A percentile compares a stretch with the other conserved stretches of the same genome.
Evolutionary conservation across 2,329 filamentous ascomycete genomes (phyloP).

Genomic region (Neofusicoccum ribis): DNA sequence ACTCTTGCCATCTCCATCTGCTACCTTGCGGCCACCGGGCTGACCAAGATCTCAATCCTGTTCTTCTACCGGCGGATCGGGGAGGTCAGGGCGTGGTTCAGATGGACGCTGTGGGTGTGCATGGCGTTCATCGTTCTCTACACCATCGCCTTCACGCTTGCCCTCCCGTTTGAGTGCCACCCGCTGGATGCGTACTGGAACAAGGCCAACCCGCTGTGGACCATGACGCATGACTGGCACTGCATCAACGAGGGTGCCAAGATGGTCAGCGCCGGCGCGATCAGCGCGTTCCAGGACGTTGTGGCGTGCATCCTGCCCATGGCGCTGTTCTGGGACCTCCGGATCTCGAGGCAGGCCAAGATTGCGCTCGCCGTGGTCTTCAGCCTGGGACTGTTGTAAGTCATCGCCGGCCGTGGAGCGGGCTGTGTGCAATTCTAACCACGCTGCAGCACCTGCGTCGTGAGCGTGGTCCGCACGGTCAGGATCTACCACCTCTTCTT

Average conservation of each 20-base stretch:
- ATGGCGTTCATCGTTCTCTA: slow-evolving; percentile 43
- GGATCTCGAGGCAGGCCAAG: slow-evolving; percentile 46
- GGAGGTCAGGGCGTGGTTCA: slow-evolving; percentile 37
- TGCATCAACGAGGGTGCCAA: slow-evolving; percentile 42
- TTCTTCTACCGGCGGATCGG: slow-evolving; percentile 46
- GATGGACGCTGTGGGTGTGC: slow-evolving; percentile 37
- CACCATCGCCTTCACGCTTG: slow-evolving; percentile 38
- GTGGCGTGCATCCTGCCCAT: slow-evolving; percentile 44
- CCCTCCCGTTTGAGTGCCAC: slow-evolving; percentile 39
- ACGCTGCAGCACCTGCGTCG: slow-evolving; percentile 33
- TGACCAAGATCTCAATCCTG: slow-evolving; percentile 37
- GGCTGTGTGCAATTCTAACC: background rate
- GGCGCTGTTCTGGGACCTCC: slow-evolving; percentile 47
- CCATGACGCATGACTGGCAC: slow-evolving; percentile 28
- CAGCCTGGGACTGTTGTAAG: slow-evolving; percentile 45
- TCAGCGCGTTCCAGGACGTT: slow-evolving; percentile 43
- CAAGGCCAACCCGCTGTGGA: slow-evolving; percentile 37
- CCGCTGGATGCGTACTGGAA: slow-evolving; percentile 45
- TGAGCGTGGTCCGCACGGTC: slow-evolving; percentile 40
- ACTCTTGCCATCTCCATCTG: slow-evolving; percentile 29
- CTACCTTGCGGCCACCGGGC: slow-evolving; percentile 31
- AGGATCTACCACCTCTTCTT: slow-evolving; percentile 37
- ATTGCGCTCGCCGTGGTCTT: slow-evolving; percentile 47
- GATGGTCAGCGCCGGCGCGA: slow-evolving; percentile 39
- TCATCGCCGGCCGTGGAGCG: background rate